phyloP scores from a whole-genome alignment of 257 asterid genomes.

The Asclepias syriaca region DNA sequence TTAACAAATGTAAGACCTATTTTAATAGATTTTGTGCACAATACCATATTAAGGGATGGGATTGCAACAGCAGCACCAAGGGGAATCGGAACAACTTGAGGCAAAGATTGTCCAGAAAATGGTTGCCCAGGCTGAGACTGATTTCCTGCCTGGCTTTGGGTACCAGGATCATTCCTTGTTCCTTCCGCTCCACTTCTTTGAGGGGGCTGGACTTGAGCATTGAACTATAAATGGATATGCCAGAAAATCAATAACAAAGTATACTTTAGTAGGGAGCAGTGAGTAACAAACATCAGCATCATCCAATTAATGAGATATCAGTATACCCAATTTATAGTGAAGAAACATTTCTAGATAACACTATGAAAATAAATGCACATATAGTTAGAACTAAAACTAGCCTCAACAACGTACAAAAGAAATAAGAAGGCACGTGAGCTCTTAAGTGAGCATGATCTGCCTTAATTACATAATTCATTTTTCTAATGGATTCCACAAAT shows the following conservation, averaged over 20 bases:
- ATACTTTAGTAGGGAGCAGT: background rate
- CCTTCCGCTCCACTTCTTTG: constrained; percentile 56
- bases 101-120: constrained; percentile 46
- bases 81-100: constrained; percentile 56
- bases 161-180: constrained; percentile 37
- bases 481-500: background rate
- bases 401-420: background rate
- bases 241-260: background rate
- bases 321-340: background rate
- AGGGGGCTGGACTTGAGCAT: constrained; percentile 28
- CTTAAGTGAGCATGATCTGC: background rate
- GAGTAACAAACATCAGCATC: background rate
- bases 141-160: constrained; percentile 53
- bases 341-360: background rate
- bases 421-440: background rate
- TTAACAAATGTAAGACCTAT: background rate
- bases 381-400: background rate
- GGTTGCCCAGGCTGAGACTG: constrained; percentile 51
- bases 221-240: constrained; percentile 19
- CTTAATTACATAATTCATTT: background rate
- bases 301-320: background rate
- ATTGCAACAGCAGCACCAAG: constrained; percentile 55
- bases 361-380: background rate
- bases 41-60: constrained; percentile 71
- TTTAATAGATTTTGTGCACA: background rate